These are phyloP conservation scores for Penicillium brevicompactum DNA, from an alignment of 2,329 filamentous ascomycete species.

Conservation along the genomic window DNA sequence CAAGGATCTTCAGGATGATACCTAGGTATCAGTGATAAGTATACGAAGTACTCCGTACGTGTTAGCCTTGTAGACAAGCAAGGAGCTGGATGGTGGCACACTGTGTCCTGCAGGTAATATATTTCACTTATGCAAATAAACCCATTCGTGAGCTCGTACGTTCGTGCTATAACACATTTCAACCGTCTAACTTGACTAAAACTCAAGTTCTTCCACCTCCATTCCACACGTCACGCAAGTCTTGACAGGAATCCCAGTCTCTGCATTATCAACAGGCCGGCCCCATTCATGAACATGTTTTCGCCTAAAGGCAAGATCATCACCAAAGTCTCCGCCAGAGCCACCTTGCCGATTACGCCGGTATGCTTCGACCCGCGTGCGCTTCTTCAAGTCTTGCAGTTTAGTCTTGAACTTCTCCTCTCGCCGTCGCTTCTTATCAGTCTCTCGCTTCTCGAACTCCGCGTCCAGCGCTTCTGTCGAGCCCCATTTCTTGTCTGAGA, in stretches of 20 bases:
- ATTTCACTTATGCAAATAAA: background rate
- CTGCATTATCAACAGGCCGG: slow-evolving; percentile 57
- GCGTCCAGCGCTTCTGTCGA: slow-evolving; percentile 80
- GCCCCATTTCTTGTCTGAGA: slow-evolving; percentile 83
- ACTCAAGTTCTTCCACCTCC: slow-evolving; percentile 68
- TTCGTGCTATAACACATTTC: background rate
- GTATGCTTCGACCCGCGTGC: slow-evolving; percentile 88
- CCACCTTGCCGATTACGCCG: slow-evolving; percentile 65
- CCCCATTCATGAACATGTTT: slow-evolving; percentile 91
- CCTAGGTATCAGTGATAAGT: no score
- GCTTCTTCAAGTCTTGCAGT: slow-evolving; percentile 85
- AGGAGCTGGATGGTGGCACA: no score
- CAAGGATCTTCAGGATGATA: no score
- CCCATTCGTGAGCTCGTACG: background rate
- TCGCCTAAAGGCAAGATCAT: slow-evolving; percentile 66
- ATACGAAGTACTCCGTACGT: no score
- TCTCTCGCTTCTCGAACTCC: slow-evolving; percentile 79
- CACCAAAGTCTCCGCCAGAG: slow-evolving; percentile 67
- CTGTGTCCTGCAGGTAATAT: no score
- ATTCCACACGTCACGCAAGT: slow-evolving; percentile 68
- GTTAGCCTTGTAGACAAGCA: no score
- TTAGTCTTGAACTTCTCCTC: slow-evolving; percentile 91
- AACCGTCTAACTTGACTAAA: slow-evolving; percentile 39
- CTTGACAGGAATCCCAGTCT: slow-evolving; percentile 67
- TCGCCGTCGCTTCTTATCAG: slow-evolving; percentile 80